Evolutionary conservation across 2,329 filamentous ascomycete genomes (phyloP).

Genomic region (Colletotrichum sp.): DNA sequence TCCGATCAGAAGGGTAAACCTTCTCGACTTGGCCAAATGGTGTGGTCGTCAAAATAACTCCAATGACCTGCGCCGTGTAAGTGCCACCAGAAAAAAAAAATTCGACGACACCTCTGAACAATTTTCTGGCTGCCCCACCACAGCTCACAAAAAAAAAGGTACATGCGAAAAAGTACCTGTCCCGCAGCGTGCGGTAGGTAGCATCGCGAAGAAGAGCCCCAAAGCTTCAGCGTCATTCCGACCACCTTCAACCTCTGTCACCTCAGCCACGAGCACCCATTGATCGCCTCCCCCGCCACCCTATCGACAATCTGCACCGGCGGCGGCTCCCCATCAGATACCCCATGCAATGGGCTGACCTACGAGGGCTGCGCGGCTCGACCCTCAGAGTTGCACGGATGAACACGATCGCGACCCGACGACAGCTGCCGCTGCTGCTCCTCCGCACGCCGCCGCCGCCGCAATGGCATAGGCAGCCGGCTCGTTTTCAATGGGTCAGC

Average conservation of each 20-base stretch:
- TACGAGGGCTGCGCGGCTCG: constrained; percentile 17
- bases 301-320: background rate
- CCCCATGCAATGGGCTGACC: constrained; percentile 23
- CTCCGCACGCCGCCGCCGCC: background rate
- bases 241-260: background rate
- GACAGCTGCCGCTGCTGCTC: constrained; percentile 14
- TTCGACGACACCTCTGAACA: background rate
- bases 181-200: background rate
- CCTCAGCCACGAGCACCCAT: background rate
- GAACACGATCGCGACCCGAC: constrained; percentile 7
- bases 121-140: background rate
- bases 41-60: background rate
- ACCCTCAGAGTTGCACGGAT: constrained; percentile 19
- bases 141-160: background rate
- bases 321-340: background rate
- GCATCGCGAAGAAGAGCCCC: background rate
- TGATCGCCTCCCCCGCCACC: background rate
- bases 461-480: background rate
- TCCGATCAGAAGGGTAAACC: background rate
- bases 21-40: background rate
- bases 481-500: background rate
- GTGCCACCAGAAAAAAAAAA: background rate
- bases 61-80: background rate
- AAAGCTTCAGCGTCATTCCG: background rate
- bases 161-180: background rate